A percentile compares a stretch with the other conserved stretches of the same genome.
Conservation (phyloP, 75 land plant species). For the Azolla pinnata region DNA sequence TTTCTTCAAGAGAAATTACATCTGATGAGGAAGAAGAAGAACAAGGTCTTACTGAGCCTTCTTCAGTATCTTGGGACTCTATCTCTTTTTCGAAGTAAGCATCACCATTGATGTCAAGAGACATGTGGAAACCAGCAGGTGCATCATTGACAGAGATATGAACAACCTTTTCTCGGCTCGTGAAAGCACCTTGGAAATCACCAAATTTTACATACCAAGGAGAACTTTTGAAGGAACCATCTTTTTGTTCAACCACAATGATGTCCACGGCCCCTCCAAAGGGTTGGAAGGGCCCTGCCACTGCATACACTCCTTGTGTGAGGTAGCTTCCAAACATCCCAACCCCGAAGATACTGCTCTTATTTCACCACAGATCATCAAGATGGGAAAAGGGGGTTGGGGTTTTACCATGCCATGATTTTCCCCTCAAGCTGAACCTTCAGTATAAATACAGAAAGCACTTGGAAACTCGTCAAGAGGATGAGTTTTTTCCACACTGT, state of each 20-base stretch:
- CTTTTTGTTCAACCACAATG: slow-evolving; percentile 80
- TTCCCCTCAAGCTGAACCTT: no score
- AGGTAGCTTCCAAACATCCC: slow-evolving; percentile 58
- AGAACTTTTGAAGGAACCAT: slow-evolving; percentile 80
- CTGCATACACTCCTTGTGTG: slow-evolving; percentile 56
- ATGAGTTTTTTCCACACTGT: no score
- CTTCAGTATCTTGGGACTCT: slow-evolving; percentile 23
- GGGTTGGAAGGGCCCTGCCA: slow-evolving; percentile 94
- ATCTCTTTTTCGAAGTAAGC: slow-evolving; percentile 70
- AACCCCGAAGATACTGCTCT: slow-evolving; percentile 48
- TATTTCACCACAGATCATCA: no score
- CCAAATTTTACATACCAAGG: slow-evolving; percentile 98
- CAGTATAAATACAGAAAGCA: no score
- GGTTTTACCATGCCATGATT: no score
- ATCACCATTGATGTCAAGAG: slow-evolving; percentile 79
- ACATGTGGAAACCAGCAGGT: slow-evolving; percentile 68
- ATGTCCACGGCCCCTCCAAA: slow-evolving; percentile 98
- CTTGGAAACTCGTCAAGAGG: no score
- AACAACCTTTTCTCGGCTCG: slow-evolving; percentile 65
- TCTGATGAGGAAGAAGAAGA: no score
- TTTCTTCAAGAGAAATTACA: no score
- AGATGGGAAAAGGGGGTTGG: no score
- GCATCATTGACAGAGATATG: slow-evolving; percentile 56
- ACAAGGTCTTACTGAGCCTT: no score
- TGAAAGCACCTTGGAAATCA: slow-evolving; percentile 88